Evolutionary conservation across 1,284 basidiomycete genomes (phyloP).

Genomic region (Takashimella koratensis): DNA sequence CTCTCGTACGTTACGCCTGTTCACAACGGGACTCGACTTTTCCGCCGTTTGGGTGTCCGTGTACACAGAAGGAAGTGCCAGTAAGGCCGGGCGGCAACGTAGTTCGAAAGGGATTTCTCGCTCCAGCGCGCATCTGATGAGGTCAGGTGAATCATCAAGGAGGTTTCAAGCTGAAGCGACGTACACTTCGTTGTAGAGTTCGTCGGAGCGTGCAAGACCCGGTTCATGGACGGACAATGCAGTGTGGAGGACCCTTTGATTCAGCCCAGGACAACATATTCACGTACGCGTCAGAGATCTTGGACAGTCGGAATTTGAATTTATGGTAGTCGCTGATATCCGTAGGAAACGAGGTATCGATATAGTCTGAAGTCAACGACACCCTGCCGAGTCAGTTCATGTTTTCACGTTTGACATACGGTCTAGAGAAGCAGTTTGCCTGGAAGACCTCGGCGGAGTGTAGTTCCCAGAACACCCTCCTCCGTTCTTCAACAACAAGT

Average conservation of each 20-base stretch:
- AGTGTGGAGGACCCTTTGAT: constrained; percentile 11
- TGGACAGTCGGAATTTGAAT: constrained; percentile 21
- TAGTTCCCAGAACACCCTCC: constrained; percentile 36
- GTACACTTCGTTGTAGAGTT: constrained; percentile 17
- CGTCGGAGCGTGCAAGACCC: constrained; percentile 10
- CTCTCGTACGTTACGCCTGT: constrained; percentile 15
- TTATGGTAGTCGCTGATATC: constrained; percentile 16
- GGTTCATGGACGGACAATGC: constrained; percentile 10
- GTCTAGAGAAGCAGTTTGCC: constrained; percentile 33
- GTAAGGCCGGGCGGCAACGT: constrained; percentile 20
- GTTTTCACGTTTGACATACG: constrained; percentile 5
- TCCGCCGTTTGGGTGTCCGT: constrained; percentile 13
- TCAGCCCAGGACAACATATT: not conserved
- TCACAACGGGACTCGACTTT: constrained; percentile 13
- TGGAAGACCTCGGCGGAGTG: constrained; percentile 29
- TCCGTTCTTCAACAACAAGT: constrained; percentile 29
- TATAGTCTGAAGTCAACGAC: constrained; percentile 13
- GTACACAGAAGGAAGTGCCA: constrained; percentile 17
- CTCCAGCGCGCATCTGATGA: constrained; percentile 20
- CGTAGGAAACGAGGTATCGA: constrained; percentile 19
- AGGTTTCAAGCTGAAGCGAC: no score
- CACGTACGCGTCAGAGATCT: constrained; percentile 10
- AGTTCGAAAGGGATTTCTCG: constrained; percentile 15
- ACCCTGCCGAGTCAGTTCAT: not conserved
- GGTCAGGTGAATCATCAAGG: not conserved